Evolutionary conservation across 169 alveolate species (phyloP), one percentile per base, ranked within the genome.

Genomic region (Eimeria falciformis): DNA sequence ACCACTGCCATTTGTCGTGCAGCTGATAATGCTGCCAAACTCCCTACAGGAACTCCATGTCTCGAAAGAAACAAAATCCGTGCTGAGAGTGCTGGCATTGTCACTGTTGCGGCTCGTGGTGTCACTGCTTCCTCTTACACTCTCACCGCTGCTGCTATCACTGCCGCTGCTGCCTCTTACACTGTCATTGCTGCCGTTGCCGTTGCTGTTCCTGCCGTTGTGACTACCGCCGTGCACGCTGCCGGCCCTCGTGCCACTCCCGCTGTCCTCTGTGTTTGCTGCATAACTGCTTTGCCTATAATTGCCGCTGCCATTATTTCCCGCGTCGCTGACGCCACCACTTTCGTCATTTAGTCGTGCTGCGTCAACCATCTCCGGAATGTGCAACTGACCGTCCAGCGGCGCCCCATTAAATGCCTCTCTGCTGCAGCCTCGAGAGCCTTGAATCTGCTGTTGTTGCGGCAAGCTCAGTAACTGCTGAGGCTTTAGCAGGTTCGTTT

Each of bases 41-140:
- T 79, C 89, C 55, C 53, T 55, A 43, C 75, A 55, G 27, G 89
- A 79, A 79, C 89, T 53, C 75, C 75, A 79, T 17, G 55, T 50
- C 29, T 79, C 75, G 55, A 50, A 79, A 2, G 21, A 25, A 12
- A 27, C 50, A 3, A 50, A 29, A 18, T 25, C 89, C 37, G 23
- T 79, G 73, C 89, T 55, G 11, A 33, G 18, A 47, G 25, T 47
- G n/a, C 65, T 53, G 65, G 1, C 65, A 23, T 14, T 77, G 23
- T 9, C 46, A 27, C 27, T 21, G 47, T 17, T 77, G 11, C 33
- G 27, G 86, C 68, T 17, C 12, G 27, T 23, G 27, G 46, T 50
- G 56, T 29, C 4, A 17, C 75, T 50, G 55, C 89, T 27, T 23
- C 37, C 43, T 18, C 29, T 6, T 33, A 68, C 65, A n/a, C 89